Conservation (phyloP, 805 yeast species). For the Tetrapisispora phaffii region DNA sequence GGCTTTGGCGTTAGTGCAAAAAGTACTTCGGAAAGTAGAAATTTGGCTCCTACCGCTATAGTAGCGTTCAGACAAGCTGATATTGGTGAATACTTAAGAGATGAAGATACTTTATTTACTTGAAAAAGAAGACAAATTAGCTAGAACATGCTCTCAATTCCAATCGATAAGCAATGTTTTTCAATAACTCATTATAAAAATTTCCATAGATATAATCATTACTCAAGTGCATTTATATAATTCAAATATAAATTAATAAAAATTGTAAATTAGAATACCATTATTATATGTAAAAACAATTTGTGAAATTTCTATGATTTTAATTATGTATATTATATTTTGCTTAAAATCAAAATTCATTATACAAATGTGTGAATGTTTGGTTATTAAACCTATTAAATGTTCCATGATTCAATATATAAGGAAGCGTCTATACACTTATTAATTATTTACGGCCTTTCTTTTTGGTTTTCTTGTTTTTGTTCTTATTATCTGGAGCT, state of each 20-base stretch:
- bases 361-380: background rate
- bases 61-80: slow-evolving; percentile 96
- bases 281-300: too few relatives aligned
- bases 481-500: slow-evolving; percentile 6
- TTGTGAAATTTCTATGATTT: background rate
- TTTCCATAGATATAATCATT: background rate
- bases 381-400: background rate
- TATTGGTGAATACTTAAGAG: slow-evolving; percentile 95
- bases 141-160: background rate
- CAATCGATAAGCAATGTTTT: background rate
- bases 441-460: slow-evolving; percentile 18
- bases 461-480: slow-evolving; percentile 14
- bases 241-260: background rate
- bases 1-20: slow-evolving; percentile 95
- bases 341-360: background rate
- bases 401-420: too few relatives aligned
- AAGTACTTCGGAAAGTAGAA: slow-evolving; percentile 78
- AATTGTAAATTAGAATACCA: background rate
- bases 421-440: background rate
- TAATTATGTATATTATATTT: background rate
- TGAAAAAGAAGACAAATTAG: slow-evolving; percentile 25
- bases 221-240: slow-evolving; percentile 3
- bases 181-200: background rate
- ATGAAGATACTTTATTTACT: slow-evolving; percentile 91
- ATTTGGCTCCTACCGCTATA: slow-evolving; percentile 84